A percentile compares a stretch with the other conserved stretches of the same genome.
Evolutionary conservation across 257 asterid species (phyloP).

Genomic region (Nemophila menziesii): DNA sequence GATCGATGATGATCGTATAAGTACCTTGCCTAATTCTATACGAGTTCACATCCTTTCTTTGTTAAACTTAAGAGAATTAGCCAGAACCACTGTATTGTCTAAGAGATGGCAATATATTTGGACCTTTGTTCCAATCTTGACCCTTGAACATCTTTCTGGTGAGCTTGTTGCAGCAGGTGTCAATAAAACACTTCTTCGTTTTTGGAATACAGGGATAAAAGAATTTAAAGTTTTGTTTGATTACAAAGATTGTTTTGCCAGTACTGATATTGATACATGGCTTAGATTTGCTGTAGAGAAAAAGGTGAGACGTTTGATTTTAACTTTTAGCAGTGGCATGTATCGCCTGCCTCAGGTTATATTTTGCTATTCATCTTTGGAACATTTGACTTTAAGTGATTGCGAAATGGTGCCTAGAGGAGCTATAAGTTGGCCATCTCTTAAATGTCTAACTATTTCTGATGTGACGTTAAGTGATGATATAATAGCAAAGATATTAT

Average conservation of each 20-base stretch:
- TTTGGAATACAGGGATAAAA: background rate
- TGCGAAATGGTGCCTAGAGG: no score
- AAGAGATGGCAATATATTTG: slow-evolving; percentile 6
- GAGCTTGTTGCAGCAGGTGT: background rate
- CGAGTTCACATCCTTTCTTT: background rate
- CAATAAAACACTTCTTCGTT: slow-evolving; percentile 2
- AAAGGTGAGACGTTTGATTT: slow-evolving; percentile 6
- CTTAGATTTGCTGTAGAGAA: slow-evolving; percentile 6
- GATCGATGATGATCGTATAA: background rate
- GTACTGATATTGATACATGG: slow-evolving; percentile 6
- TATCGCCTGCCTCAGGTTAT: no score
- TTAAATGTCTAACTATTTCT: no score
- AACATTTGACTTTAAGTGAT: no score
- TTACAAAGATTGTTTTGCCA: background rate
- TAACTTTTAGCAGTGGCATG: background rate
- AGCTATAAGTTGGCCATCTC: no score
- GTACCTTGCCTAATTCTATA: background rate
- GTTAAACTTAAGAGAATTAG: background rate
- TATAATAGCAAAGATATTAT: no score
- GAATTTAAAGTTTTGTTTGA: background rate
- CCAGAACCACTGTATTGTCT: background rate
- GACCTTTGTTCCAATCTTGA: background rate
- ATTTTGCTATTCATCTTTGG: no score
- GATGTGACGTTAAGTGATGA: no score
- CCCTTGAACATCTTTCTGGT: no score